Evolutionary conservation across 257 asterid species (phyloP).

Genomic region (Solanum bukasovii): DNA sequence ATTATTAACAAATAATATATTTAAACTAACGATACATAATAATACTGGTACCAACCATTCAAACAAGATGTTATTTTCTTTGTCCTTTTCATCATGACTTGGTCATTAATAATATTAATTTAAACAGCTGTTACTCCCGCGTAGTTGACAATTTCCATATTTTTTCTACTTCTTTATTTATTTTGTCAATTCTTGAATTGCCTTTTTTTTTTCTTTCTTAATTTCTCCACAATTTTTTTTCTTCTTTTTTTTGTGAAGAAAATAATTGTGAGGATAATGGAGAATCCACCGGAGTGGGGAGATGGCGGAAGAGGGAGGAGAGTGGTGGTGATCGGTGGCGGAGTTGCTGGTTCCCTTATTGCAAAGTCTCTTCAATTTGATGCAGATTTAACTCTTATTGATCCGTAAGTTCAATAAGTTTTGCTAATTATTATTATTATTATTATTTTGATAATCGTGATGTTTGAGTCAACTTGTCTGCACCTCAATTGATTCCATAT

Average conservation of each 20-base stretch:
- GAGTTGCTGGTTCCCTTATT: slow-evolving; percentile 75
- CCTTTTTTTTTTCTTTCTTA: no score
- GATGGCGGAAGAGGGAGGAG: slow-evolving; percentile 64
- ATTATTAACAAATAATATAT: no score
- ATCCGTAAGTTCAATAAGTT: slow-evolving; percentile 34
- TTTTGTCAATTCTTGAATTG: not conserved
- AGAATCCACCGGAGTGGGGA: slow-evolving; percentile 30
- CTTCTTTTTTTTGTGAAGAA: not conserved
- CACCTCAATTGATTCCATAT: not conserved
- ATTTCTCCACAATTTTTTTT: not conserved
- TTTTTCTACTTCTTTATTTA: not conserved
- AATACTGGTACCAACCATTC: no score
- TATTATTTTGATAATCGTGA: no score
- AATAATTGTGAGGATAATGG: not conserved
- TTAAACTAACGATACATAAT: no score
- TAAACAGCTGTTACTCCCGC: no score
- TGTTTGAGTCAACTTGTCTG: no score
- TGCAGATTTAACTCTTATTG: slow-evolving; percentile 75
- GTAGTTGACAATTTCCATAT: no score
- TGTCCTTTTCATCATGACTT: no score
- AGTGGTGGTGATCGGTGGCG: slow-evolving; percentile 86
- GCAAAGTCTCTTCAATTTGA: slow-evolving; percentile 74
- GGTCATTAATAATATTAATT: no score
- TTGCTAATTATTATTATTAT: no score
- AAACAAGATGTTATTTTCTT: no score